Evolutionary conservation across 345 rosid genomes (phyloP).

Genomic region (Clarkia xantiana): DNA sequence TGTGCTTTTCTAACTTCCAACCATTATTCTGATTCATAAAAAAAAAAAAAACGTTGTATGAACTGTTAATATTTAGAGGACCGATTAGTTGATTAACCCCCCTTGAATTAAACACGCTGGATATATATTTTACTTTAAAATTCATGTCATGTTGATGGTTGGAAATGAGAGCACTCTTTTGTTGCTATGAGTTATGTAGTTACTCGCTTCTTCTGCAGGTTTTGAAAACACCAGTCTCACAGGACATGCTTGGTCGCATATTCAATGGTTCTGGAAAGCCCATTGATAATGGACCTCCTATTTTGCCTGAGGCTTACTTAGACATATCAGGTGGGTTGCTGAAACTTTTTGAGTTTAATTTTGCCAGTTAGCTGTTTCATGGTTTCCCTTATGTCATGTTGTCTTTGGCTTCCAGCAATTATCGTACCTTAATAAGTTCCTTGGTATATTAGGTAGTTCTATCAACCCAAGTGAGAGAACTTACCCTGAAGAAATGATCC

Average conservation of each 20-base stretch:
- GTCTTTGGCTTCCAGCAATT: not conserved
- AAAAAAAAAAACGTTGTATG: too few relatives aligned
- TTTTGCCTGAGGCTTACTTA: constrained; percentile 84
- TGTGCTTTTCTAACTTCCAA: too few relatives aligned
- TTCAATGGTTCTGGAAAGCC: constrained; percentile 97
- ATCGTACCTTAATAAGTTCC: not conserved
- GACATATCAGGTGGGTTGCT: constrained; percentile 67
- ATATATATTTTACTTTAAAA: too few relatives aligned
- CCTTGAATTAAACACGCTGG: too few relatives aligned
- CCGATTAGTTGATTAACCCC: too few relatives aligned
- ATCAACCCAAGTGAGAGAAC: constrained; percentile 99
- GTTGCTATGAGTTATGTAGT: too few relatives aligned
- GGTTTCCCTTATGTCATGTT: not conserved
- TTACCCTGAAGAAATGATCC: constrained; percentile 97
- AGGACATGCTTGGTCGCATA: constrained; percentile 96
- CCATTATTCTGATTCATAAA: too few relatives aligned
- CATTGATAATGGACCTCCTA: constrained; percentile 92
- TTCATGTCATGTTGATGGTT: not conserved
- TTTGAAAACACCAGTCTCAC: constrained; percentile 75
- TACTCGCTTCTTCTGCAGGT: constrained; percentile 29
- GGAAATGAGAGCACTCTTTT: too few relatives aligned
- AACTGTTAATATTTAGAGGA: too few relatives aligned
- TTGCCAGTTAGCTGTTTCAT: too few relatives aligned
- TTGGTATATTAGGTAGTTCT: constrained; percentile 55
- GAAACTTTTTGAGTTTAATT: not conserved